These are phyloP conservation scores for Stipa capillata DNA, from an alignment of 176 grass and related monocot species.

Conservation along the genomic window DNA sequence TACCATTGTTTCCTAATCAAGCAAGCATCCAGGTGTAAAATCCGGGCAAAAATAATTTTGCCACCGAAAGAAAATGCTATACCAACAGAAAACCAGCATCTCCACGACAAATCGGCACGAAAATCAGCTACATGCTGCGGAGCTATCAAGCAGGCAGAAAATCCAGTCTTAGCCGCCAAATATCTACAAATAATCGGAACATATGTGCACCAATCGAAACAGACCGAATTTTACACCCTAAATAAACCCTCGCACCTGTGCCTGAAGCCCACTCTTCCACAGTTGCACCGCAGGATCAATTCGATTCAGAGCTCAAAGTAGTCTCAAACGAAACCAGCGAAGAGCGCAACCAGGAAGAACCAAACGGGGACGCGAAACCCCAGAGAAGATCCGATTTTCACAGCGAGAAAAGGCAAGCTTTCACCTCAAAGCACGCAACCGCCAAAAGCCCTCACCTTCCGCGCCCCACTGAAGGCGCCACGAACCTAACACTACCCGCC, in stretches of 20 bases:
- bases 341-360: constrained; percentile 9
- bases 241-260: constrained; percentile 4
- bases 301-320: too few relatives aligned
- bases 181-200: too few relatives aligned
- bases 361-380: background rate
- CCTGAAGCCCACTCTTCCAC: background rate
- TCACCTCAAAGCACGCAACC: constrained; percentile 22
- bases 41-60: background rate
- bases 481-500: background rate
- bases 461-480: constrained; percentile 22
- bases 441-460: constrained; percentile 20
- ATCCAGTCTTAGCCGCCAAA: too few relatives aligned
- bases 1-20: background rate
- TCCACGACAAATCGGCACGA: too few relatives aligned
- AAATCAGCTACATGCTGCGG: background rate
- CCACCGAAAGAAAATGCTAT: background rate
- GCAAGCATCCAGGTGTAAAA: background rate
- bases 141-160: background rate
- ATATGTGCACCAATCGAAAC: background rate
- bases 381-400: constrained; percentile 22
- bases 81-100: background rate
- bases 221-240: background rate
- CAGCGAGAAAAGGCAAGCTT: constrained; percentile 16
- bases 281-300: background rate
- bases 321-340: background rate